Evolutionary conservation across 805 yeast species (phyloP).

Genomic region (Zygosaccharomyces siamensis): DNA sequence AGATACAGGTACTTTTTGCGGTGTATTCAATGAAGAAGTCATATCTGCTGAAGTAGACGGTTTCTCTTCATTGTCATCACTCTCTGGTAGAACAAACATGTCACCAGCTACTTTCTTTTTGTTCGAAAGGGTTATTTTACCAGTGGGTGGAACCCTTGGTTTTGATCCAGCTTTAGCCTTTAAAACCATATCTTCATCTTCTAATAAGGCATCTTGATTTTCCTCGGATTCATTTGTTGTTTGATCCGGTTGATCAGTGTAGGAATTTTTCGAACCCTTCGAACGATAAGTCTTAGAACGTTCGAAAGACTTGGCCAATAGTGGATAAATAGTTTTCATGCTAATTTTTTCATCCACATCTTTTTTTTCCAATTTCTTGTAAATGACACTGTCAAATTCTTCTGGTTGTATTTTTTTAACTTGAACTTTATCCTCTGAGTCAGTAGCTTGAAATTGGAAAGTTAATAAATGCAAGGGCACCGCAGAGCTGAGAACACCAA

Average conservation of each 20-base stretch:
- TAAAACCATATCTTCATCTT: slow-evolving; percentile 81
- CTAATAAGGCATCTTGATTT: slow-evolving; percentile 50
- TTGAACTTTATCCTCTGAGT: slow-evolving; percentile 53
- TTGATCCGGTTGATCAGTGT: slow-evolving; percentile 25
- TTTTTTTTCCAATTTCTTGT: slow-evolving; percentile 48
- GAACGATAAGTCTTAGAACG: slow-evolving; percentile 42
- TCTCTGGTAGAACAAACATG: slow-evolving; percentile 50
- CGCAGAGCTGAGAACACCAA: slow-evolving; percentile 74
- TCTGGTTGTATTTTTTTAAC: slow-evolving; percentile 54
- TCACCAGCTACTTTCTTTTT: slow-evolving; percentile 57
- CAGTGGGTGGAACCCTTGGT: slow-evolving; percentile 86
- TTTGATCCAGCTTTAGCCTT: slow-evolving; percentile 63
- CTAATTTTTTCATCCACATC: slow-evolving; percentile 45
- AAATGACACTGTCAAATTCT: slow-evolving; percentile 56
- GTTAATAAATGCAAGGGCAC: slow-evolving; percentile 80
- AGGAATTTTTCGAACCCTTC: slow-evolving; percentile 41
- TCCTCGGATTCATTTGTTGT: slow-evolving; percentile 24
- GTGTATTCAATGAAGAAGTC: not conserved
- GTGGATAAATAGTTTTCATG: slow-evolving; percentile 54
- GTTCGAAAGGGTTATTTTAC: slow-evolving; percentile 68
- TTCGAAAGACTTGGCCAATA: slow-evolving; percentile 41
- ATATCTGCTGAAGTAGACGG: not conserved
- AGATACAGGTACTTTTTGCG: not conserved
- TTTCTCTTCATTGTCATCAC: slow-evolving; percentile 12
- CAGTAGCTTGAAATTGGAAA: slow-evolving; percentile 55